These are phyloP conservation scores for Luvunga scandens DNA, from an alignment of 345 rosid genomes.

Conservation along the genomic window DNA sequence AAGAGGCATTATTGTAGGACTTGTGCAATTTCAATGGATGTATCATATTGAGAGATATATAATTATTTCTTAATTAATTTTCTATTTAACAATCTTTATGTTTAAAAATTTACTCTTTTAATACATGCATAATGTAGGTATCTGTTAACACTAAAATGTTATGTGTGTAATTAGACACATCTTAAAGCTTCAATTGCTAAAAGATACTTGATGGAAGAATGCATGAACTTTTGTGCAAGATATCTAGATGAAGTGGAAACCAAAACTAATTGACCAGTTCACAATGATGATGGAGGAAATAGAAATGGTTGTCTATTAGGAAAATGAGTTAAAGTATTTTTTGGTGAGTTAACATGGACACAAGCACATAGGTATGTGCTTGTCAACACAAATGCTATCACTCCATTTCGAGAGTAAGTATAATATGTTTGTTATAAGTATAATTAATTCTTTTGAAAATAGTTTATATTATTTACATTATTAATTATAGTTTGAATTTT, in stretches of 20 bases:
- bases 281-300: background rate
- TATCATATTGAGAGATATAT: background rate
- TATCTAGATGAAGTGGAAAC: background rate
- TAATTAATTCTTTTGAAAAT: no score
- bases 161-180: background rate
- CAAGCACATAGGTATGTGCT: background rate
- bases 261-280: background rate
- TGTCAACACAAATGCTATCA: background rate
- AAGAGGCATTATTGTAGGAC: background rate
- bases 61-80: no score
- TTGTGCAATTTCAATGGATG: background rate
- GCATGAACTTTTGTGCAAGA: background rate
- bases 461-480: no score
- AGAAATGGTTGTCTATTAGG: background rate
- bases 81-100: no score
- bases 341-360: background rate
- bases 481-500: no score
- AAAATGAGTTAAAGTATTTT: background rate
- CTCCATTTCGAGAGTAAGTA: no score
- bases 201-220: background rate
- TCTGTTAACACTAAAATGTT: background rate
- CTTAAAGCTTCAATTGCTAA: background rate
- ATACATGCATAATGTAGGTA: background rate
- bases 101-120: no score
- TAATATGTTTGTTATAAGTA: no score